A percentile compares a stretch with the other conserved stretches of the same genome.
phyloP scores from a whole-genome alignment of 2,329 filamentous ascomycete genomes.

The Ophiostoma tasmaniense region DNA sequence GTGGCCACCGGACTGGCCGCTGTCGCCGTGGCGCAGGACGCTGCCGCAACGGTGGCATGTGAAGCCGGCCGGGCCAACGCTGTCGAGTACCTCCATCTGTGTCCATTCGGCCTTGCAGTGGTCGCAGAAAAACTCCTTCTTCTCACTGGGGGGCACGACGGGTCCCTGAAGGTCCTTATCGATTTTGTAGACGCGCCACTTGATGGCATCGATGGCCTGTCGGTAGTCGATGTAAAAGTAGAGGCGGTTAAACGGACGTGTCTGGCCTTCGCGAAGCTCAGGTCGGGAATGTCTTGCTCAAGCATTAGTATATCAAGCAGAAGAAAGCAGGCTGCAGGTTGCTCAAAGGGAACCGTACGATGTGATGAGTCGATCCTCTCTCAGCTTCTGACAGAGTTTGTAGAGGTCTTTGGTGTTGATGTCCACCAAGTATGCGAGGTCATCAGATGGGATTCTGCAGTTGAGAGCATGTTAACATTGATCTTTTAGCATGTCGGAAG shows the following conservation, averaged over 20 bases:
- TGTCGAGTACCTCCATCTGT: conserved; percentile 79
- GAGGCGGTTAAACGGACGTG: conserved; percentile 73
- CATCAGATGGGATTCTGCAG: conserved; percentile 61
- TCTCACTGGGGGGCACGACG: conserved; percentile 70
- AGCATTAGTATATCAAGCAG: not conserved
- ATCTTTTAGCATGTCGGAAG: conserved; percentile 33
- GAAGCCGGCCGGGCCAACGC: conserved; percentile 62
- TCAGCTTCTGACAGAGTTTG: conserved; percentile 75
- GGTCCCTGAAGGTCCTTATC: conserved; percentile 82
- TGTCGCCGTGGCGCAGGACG: conserved; percentile 55
- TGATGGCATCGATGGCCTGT: conserved; percentile 89
- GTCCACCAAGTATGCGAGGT: conserved; percentile 76
- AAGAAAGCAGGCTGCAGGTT: conserved; percentile 1
- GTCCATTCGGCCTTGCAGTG: conserved; percentile 82
- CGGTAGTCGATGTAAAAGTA: conserved; percentile 98
- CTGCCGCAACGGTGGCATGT: conserved; percentile 70
- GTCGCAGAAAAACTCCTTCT: conserved; percentile 83
- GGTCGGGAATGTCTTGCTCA: conserved; percentile 56
- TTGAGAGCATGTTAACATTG: not conserved
- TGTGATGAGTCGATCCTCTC: conserved; percentile 76
- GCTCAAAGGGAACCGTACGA: conserved; percentile 44
- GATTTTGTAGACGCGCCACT: conserved; percentile 83
- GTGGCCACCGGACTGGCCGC: conserved; percentile 60
- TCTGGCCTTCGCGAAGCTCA: conserved; percentile 72
- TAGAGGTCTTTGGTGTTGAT: conserved; percentile 89